Evolutionary conservation across 352 stramenopile species (phyloP).

Genomic region (Pythium sukuiense): DNA sequence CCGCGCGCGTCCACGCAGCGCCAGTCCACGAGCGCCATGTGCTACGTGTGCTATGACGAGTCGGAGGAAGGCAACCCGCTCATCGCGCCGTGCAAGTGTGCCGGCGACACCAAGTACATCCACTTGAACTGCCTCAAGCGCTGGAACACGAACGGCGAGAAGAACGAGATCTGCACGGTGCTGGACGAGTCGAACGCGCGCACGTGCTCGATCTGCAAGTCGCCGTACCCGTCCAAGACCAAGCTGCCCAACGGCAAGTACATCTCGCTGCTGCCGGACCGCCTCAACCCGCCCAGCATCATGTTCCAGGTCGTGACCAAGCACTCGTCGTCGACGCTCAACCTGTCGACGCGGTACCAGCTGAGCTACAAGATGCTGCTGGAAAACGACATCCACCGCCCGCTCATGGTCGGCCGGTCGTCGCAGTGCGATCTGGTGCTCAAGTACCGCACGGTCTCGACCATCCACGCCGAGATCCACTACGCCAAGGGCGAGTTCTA

Average conservation of each 20-base stretch:
- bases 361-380: conserved; percentile 92
- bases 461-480: conserved; percentile 93
- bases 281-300: conserved; percentile 73
- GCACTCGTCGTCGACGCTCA: conserved; percentile 81
- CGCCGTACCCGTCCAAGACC: conserved; percentile 81
- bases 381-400: conserved; percentile 89
- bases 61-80: conserved; percentile 89
- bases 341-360: conserved; percentile 85
- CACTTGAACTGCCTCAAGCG: conserved; percentile 95
- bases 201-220: conserved; percentile 87
- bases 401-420: conserved; percentile 91
- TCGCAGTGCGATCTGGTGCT: conserved; percentile 94
- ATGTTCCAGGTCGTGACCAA: conserved; percentile 90
- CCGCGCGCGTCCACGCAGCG: conserved; percentile 65
- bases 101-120: conserved; percentile 95
- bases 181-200: conserved; percentile 82
- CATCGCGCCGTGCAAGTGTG: conserved; percentile 94
- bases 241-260: conserved; percentile 69
- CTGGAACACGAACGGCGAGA: conserved; percentile 92
- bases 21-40: conserved; percentile 80
- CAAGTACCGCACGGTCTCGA: conserved; percentile 95
- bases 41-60: conserved; percentile 89
- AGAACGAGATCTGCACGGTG: conserved; percentile 88
- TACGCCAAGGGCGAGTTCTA: conserved; percentile 94
- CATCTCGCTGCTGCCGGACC: conserved; percentile 74